A percentile compares a stretch with the other conserved stretches of the same genome.
Evolutionary conservation across 2,329 filamentous ascomycete species (phyloP).

Genomic region (Volutella citrinella): DNA sequence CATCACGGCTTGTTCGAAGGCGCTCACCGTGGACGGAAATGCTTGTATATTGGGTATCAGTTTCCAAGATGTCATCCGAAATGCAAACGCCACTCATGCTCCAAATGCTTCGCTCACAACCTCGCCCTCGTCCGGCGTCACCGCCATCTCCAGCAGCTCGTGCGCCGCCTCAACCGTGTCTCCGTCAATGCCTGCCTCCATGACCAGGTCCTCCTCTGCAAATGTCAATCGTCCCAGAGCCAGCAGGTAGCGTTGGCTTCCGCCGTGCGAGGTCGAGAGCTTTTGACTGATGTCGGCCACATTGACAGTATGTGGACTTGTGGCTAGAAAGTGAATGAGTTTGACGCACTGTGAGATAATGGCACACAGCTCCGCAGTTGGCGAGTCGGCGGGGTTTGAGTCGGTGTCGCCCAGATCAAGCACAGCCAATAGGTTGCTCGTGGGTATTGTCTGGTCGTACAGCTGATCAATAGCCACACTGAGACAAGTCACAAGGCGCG

Average conservation of each 20-base stretch:
- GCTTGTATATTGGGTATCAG: too few relatives aligned
- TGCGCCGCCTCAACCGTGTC: constrained; percentile 80
- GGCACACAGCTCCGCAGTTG: constrained; percentile 35
- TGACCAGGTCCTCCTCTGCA: constrained; percentile 70
- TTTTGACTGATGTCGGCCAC: constrained; percentile 66
- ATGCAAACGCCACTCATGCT: too few relatives aligned
- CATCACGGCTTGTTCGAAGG: too few relatives aligned
- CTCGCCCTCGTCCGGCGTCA: constrained; percentile 70
- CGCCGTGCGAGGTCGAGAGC: constrained; percentile 66
- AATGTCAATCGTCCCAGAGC: constrained; percentile 82
- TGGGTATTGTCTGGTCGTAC: constrained; percentile 54
- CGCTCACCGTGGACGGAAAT: too few relatives aligned
- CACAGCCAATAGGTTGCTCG: constrained; percentile 33
- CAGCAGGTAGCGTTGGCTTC: constrained; percentile 78
- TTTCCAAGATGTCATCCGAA: too few relatives aligned
- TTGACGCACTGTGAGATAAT: constrained; percentile 47
- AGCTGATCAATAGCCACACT: constrained; percentile 68
- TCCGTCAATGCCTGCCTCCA: constrained; percentile 73
- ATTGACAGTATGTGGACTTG: constrained; percentile 42
- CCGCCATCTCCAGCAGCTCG: constrained; percentile 72
- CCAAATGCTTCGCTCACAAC: constrained; percentile 41
- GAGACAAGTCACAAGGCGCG: constrained; percentile 67
- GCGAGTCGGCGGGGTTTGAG: constrained; percentile 11
- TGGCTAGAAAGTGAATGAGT: constrained; percentile 52
- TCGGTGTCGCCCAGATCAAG: constrained; percentile 7